Percentiles rank a stretch among this genome's conserved stretches.
Evolutionary conservation across 2,329 filamentous ascomycete species (phyloP).

Genomic region (Botrytis elliptica): DNA sequence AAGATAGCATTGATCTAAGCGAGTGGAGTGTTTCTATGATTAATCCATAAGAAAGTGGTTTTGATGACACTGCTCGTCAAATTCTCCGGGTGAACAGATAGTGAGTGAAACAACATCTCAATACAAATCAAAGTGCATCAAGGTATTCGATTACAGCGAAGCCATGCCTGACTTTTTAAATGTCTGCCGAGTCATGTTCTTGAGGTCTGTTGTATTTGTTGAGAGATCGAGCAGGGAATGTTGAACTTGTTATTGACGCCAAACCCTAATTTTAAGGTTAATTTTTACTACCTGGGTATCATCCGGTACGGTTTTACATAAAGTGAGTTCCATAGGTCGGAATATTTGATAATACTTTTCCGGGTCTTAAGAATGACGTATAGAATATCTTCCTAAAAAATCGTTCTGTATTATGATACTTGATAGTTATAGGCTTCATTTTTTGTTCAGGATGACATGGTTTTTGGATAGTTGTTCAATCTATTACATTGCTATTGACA

Average conservation of each 20-base stretch:
- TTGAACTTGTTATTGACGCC: neutral
- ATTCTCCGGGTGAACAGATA: neutral
- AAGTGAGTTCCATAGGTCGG: neutral
- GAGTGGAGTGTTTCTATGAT: neutral
- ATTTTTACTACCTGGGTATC: neutral
- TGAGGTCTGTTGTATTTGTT: neutral
- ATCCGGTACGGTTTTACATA: neutral
- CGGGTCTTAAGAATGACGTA: neutral
- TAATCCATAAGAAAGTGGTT: neutral
- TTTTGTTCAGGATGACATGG: neutral
- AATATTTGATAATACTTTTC: neutral
- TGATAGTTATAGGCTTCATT: neutral
- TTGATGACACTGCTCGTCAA: neutral
- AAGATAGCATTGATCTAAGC: neutral
- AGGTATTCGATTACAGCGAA: neutral
- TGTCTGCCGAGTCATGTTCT: neutral
- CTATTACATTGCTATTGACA: neutral
- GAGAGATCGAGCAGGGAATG: rapidly evolving
- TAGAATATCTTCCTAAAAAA: neutral
- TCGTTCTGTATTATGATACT: neutral
- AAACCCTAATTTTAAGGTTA: neutral
- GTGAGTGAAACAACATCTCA: neutral
- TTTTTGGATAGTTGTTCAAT: neutral
- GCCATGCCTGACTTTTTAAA: neutral
- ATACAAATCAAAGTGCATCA: neutral